phyloP scores from a whole-genome alignment of 345 rosid species.

The Eucalyptus dawsonii region DNA sequence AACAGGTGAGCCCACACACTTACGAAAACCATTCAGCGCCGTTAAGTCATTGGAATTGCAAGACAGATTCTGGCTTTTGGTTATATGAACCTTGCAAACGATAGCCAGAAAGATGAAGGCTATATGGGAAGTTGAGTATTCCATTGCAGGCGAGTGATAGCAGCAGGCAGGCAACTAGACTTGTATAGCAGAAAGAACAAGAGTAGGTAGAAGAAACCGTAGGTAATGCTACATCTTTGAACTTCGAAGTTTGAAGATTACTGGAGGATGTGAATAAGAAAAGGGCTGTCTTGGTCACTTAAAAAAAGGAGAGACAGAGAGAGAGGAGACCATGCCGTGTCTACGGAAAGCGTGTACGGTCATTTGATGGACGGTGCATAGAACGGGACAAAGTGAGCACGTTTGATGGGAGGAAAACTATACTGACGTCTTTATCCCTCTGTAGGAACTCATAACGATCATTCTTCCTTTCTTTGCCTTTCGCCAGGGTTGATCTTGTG shows the following conservation, averaged over 20 bases:
- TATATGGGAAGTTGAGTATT: not conserved
- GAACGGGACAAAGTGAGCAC: not conserved
- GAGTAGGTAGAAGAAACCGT: not conserved
- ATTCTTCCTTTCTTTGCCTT: not conserved
- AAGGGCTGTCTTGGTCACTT: too few species aligned
- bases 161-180: not conserved
- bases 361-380: not conserved
- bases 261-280: too few species aligned
- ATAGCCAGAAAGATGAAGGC: not conserved
- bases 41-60: conserved; percentile 1
- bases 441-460: not conserved
- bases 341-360: not conserved
- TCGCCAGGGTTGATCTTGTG: not conserved
- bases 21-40: not conserved
- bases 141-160: not conserved
- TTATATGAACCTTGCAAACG: not conserved
- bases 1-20: not conserved
- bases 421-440: not conserved
- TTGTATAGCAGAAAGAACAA: not conserved
- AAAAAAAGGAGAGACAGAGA: too few species aligned
- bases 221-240: not conserved
- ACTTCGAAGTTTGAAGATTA: not conserved
- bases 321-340: not conserved
- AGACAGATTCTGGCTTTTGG: not conserved
- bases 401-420: not conserved